A percentile compares a stretch with the other conserved stretches of the same genome.
These are phyloP conservation scores for Eremochloa ophiuroides DNA, from an alignment of 176 grass and related monocot genomes.

Conservation along the genomic window DNA sequence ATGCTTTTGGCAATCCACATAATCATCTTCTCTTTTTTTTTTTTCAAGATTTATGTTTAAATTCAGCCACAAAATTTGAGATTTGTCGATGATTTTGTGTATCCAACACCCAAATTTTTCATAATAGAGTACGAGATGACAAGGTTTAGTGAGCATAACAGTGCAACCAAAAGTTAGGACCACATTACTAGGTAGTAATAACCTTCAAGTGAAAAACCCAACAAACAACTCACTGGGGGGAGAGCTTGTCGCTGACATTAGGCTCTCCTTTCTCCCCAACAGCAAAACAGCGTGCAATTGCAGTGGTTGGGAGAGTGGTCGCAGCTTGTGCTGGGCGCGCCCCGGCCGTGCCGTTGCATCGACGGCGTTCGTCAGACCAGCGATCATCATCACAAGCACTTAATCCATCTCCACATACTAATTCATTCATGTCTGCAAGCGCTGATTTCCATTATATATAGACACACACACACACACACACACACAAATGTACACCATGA, in stretches of 20 bases:
- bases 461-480: too few relatives aligned
- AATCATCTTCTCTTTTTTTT: neutral
- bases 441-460: too few relatives aligned
- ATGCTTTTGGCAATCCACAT: neutral
- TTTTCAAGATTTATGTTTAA: neutral
- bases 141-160: neutral
- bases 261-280: neutral
- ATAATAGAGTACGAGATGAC: neutral
- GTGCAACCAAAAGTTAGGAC: neutral
- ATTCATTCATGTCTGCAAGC: neutral
- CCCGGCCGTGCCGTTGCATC: conserved; percentile 11
- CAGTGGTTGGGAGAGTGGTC: conserved; percentile 23
- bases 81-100: neutral
- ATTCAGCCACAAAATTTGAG: neutral
- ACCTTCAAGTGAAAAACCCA: neutral
- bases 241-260: neutral
- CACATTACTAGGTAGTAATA: neutral
- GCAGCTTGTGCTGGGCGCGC: neutral
- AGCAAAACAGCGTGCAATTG: conserved; percentile 26
- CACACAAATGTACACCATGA: neutral
- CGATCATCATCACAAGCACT: neutral
- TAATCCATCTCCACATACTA: neutral
- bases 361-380: conserved; percentile 3
- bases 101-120: neutral
- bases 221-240: neutral